Evolutionary conservation across 2,329 filamentous ascomycete genomes (phyloP).

Genomic region (Tolypocladium amazonense): DNA sequence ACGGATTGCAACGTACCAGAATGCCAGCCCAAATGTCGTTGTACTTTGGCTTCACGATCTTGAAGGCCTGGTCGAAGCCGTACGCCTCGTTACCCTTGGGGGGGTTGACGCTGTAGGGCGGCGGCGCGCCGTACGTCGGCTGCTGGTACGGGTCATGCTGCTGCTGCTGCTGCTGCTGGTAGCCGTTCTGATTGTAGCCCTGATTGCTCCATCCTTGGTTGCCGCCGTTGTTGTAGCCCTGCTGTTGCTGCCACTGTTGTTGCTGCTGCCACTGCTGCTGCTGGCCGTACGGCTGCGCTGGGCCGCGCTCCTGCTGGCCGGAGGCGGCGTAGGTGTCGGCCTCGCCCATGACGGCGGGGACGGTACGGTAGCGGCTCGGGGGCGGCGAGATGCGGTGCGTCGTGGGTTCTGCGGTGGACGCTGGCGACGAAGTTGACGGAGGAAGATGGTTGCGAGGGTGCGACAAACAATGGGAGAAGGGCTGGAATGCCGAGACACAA

Average conservation of each 20-base stretch:
- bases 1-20: slow-evolving; percentile 39
- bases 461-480: neutral
- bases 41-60: slow-evolving; percentile 72
- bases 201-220: slow-evolving; percentile 3
- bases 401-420: neutral
- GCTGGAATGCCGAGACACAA: slow-evolving; percentile 1
- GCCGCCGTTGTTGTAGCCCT: slow-evolving; percentile 9
- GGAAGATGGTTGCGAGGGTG: neutral
- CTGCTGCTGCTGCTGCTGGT: slow-evolving; percentile 7
- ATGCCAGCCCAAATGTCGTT: slow-evolving; percentile 86
- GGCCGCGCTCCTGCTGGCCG: slow-evolving; percentile 8
- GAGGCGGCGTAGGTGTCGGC: slow-evolving; percentile 20
- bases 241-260: slow-evolving; percentile 7
- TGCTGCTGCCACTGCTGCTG: slow-evolving; percentile 5
- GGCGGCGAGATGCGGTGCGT: neutral
- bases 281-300: slow-evolving; percentile 10
- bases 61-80: slow-evolving; percentile 72
- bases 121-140: slow-evolving; percentile 17
- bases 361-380: neutral
- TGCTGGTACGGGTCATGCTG: slow-evolving; percentile 17
- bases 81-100: slow-evolving; percentile 30
- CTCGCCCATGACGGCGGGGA: slow-evolving; percentile 19
- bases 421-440: neutral
- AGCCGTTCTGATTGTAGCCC: slow-evolving; percentile 10
- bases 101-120: slow-evolving; percentile 24